These are phyloP conservation scores for Sordaria brevicollis DNA, from an alignment of 495 filamentous ascomycete species.

Conservation along the genomic window DNA sequence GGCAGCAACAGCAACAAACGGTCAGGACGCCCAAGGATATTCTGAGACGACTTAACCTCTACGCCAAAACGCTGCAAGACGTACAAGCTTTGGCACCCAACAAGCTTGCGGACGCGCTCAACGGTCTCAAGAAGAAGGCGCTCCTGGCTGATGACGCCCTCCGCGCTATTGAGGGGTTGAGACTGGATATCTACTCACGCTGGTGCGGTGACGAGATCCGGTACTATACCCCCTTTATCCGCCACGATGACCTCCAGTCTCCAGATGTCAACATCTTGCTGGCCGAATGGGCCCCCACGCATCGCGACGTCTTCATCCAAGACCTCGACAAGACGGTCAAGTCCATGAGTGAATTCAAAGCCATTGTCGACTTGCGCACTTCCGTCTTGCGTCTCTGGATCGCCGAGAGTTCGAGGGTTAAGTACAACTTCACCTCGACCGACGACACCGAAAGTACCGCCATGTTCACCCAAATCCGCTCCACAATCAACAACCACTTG, in stretches of 20 bases:
- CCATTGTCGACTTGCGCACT: conserved; percentile 56
- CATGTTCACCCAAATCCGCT: conserved; percentile 58
- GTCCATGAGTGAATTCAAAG: conserved; percentile 49
- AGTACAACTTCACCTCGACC: conserved; percentile 39
- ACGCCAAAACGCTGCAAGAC: conserved; percentile 64
- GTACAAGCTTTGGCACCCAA: conserved; percentile 65
- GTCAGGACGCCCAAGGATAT: conserved; percentile 35
- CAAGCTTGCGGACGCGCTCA: conserved; percentile 59
- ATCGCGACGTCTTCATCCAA: conserved; percentile 51
- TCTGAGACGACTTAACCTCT: conserved; percentile 55
- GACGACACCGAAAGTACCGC: conserved; percentile 21
- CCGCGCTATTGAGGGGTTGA: conserved; percentile 52
- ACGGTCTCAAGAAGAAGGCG: conserved; percentile 54
- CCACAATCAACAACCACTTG: conserved; percentile 56
- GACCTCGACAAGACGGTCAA: conserved; percentile 48
- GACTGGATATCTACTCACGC: conserved; percentile 68
- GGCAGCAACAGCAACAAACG: conserved; percentile 13
- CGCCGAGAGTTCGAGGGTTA: conserved; percentile 37
- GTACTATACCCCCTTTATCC: conserved; percentile 83
- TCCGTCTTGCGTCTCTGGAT: conserved; percentile 70
- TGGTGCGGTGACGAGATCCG: conserved; percentile 80
- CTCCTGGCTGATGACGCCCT: conserved; percentile 63
- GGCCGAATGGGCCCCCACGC: conserved; percentile 62
- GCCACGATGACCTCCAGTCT: conserved; percentile 67
- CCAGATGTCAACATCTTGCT: conserved; percentile 54